Conservation (phyloP, 2,329 filamentous ascomycete species). For the Xylariaceae sp. region DNA sequence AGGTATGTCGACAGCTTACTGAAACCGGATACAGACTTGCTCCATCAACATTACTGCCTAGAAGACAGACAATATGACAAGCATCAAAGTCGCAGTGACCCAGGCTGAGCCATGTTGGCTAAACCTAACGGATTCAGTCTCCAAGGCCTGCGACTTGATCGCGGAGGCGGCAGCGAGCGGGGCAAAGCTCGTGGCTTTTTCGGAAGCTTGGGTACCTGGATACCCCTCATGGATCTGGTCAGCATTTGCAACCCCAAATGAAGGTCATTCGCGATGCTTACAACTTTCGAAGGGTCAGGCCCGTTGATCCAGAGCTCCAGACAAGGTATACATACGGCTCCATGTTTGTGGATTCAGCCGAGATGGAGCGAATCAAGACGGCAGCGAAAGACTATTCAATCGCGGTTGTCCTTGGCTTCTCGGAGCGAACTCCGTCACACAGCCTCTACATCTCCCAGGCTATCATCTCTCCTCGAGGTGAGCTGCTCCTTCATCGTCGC, state of each 20-base stretch:
- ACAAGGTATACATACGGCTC: slow-evolving; percentile 31
- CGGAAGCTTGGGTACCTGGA: slow-evolving; percentile 40
- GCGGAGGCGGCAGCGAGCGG: slow-evolving; percentile 41
- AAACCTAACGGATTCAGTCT: slow-evolving; percentile 40
- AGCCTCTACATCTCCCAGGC: slow-evolving; percentile 43
- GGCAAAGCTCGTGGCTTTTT: slow-evolving; percentile 44
- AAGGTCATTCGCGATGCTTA: neutral
- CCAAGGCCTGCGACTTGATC: slow-evolving; percentile 46
- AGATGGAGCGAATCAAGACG: slow-evolving; percentile 32
- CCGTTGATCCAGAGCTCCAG: slow-evolving; percentile 26
- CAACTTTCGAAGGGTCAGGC: slow-evolving; percentile 22
- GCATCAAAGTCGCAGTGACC: slow-evolving; percentile 37
- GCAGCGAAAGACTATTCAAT: slow-evolving; percentile 33
- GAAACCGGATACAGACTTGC: no score
- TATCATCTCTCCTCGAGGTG: slow-evolving; percentile 37
- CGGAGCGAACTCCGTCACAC: slow-evolving; percentile 30
- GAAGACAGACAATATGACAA: neutral
- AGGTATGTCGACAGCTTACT: no score
- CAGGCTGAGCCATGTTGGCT: slow-evolving; percentile 53
- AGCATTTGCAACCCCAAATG: slow-evolving; percentile 4
- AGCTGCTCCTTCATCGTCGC: slow-evolving; percentile 35
- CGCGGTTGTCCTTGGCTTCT: slow-evolving; percentile 40
- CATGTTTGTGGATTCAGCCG: slow-evolving; percentile 23
- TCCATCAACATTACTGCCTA: no score
- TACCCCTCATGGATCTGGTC: slow-evolving; percentile 41